Conservation (phyloP, 805 yeast species). For the Ogataea sp. region DNA sequence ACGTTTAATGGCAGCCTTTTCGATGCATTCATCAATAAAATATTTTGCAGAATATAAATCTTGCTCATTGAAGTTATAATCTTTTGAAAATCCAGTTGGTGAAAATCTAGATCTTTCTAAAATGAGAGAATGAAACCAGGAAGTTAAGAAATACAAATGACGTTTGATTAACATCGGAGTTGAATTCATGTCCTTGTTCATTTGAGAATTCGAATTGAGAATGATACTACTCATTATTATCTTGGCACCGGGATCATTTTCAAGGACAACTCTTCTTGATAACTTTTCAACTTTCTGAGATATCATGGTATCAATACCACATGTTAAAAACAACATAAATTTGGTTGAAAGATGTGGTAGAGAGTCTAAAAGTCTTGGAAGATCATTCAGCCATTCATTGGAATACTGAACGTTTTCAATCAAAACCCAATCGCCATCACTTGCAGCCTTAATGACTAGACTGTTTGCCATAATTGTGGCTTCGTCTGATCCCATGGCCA, state of each 20-base stretch:
- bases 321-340: constrained; percentile 61
- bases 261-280: constrained; percentile 51
- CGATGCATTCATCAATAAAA: constrained; percentile 37
- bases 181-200: constrained; percentile 1
- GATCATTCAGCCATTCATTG: constrained; percentile 46
- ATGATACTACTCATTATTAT: constrained; percentile 30
- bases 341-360: constrained; percentile 15
- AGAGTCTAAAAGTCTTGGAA: constrained; percentile 39
- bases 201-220: constrained; percentile 3
- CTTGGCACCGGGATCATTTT: constrained; percentile 54
- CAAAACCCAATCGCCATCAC: constrained; percentile 59
- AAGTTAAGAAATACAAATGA: constrained; percentile 43
- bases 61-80: constrained; percentile 66
- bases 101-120: constrained; percentile 49
- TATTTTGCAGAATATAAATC: constrained; percentile 49
- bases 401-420: constrained; percentile 80
- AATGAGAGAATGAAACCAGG: constrained; percentile 66
- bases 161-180: constrained; percentile 36
- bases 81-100: constrained; percentile 54
- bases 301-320: constrained; percentile 37
- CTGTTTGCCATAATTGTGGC: constrained; percentile 58
- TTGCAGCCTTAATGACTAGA: constrained; percentile 37
- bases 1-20: too few relatives aligned
- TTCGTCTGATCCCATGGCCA: constrained; percentile 71
- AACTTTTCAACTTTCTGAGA: constrained; percentile 50